phyloP scores from a whole-genome alignment of 345 rosid species.

The Psidium guajava region DNA sequence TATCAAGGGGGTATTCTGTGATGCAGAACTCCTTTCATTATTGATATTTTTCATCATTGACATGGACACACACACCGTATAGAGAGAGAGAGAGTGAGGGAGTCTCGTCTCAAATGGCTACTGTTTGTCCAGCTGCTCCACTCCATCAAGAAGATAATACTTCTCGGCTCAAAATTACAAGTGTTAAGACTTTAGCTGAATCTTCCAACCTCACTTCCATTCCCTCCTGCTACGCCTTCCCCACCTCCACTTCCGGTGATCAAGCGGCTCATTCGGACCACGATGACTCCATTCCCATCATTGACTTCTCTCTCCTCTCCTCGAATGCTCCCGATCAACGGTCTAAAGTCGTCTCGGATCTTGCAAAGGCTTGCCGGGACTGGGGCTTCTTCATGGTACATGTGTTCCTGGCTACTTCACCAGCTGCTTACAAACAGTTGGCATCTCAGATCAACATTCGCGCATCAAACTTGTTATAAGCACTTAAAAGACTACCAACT shows the following conservation, averaged over 20 bases:
- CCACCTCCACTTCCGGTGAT: background rate
- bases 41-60: no score
- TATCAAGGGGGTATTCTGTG: background rate
- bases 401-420: no score
- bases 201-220: background rate
- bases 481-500: background rate
- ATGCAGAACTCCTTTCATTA: background rate
- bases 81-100: background rate
- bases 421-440: background rate
- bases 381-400: conserved; percentile 54
- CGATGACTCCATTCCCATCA: conserved; percentile 19
- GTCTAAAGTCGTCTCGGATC: conserved; percentile 17
- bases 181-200: background rate
- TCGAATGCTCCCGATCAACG: conserved; percentile 17
- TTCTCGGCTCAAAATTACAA: background rate
- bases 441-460: background rate
- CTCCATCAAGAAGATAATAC: background rate
- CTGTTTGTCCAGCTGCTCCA: background rate
- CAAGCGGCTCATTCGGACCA: background rate
- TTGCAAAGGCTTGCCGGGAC: conserved; percentile 39
- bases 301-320: conserved; percentile 38
- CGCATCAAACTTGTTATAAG: background rate
- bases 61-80: background rate
- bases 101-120: background rate
- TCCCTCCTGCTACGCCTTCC: background rate